Conservation (phyloP, 192 early-diverging fungal genomes). For the Umbelopsis isabellina region DNA sequence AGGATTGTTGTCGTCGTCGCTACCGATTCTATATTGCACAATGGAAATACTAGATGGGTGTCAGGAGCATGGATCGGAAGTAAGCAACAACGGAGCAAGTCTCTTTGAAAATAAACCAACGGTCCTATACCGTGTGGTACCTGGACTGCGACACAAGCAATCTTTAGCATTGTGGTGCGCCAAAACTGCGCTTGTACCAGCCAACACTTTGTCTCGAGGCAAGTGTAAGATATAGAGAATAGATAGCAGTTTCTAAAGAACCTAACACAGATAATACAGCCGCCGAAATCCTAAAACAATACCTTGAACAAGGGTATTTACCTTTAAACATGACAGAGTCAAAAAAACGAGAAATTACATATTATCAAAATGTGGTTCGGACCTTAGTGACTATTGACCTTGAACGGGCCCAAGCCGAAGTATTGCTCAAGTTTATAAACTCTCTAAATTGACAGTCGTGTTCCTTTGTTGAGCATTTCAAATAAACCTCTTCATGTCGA, state of each 20-base stretch:
- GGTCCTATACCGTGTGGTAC: conserved; percentile 66
- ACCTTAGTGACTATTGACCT: conserved; percentile 11
- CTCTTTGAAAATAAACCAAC: conserved; percentile 36
- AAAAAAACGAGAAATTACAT: not conserved
- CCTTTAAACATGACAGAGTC: conserved; percentile 4
- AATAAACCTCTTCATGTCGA: not conserved
- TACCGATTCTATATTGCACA: conserved; percentile 47
- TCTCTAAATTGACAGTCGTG: not conserved
- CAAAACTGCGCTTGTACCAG: conserved; percentile 42
- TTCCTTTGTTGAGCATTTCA: not conserved
- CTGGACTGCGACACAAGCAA: conserved; percentile 31
- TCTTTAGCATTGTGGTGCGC: conserved; percentile 56
- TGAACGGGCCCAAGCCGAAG: not conserved
- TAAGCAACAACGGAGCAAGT: conserved; percentile 29
- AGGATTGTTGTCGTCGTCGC: conserved; percentile 43
- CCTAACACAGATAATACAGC: not conserved
- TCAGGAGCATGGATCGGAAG: not conserved
- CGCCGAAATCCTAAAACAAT: not conserved
- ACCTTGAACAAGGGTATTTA: not conserved
- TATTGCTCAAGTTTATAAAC: not conserved
- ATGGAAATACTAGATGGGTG: conserved; percentile 57
- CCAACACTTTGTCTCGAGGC: not conserved
- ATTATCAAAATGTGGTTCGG: conserved; percentile 1
- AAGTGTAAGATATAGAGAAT: too few relatives aligned
- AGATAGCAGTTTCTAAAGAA: not conserved